Evolutionary conservation across 768 basidiomycete genomes (phyloP), one percentile per base, ranked within the genome.

Genomic region (Lentinus tigrinus): DNA sequence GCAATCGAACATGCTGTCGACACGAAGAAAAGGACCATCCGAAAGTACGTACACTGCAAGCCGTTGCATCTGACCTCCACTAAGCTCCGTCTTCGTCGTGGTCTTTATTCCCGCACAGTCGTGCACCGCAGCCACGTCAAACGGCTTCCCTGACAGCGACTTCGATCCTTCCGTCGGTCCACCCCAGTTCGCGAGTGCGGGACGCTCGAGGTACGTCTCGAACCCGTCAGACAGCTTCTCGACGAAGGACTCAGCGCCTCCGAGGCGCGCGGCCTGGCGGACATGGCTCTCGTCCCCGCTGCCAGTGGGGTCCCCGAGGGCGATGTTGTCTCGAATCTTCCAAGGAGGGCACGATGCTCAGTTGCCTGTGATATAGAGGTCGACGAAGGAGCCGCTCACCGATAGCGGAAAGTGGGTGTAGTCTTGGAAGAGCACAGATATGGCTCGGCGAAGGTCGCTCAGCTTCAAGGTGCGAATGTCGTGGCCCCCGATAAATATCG

Each of bases 341-440:
- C 26, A 26, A 6, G 27, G 4, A 44, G 17, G 10, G 11, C 21
- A 2, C 24, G 36, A 48, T 54, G 21, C 38, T 34, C 47, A 16
- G 8, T 4, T 27, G 17, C 28, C 7, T 10, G 28, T 31, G 28
- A 26, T 40, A 21, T 38, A 24, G 8, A 57, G 11, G 8, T 8
- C 1, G 38, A 19, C 6, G 13, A 43, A 74, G 9, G 58, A 37
- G 17, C 7, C 47, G 23, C 10, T 21, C 58, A 88, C 88, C 19
- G 88, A 86, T 42, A 91, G 73, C 0, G 89, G 89, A 65, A 91
- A 91, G 61, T 84, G 77, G 0, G 86, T 88, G 63, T 88, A 91
- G 67, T 91, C 89, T 67, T 91, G 89, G 71, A 90, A 91, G 16
- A 91, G 78, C n/a, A 85, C 85, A 1, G 87, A 83, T 21, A 82